Percentiles rank a stretch among this genome's conserved stretches.
phyloP scores from a whole-genome alignment of 2,329 filamentous ascomycete genomes.

The Fonsecaea nubica region DNA sequence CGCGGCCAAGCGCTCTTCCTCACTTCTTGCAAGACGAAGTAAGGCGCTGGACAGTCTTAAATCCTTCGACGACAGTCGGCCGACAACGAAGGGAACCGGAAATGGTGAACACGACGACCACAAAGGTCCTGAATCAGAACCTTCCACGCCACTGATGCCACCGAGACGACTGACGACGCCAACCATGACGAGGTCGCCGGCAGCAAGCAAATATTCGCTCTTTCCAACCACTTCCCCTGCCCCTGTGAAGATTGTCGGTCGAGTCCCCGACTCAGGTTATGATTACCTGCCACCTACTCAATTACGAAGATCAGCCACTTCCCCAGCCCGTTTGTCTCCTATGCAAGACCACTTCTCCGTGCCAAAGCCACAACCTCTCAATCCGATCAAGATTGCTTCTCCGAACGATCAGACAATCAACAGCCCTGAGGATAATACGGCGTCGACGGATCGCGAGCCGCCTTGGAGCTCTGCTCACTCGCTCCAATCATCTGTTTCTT shows the following conservation, averaged over 20 bases:
- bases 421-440: slow-evolving; percentile 37
- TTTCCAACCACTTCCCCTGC: slow-evolving; percentile 37
- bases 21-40: slow-evolving; percentile 36
- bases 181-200: slow-evolving; percentile 26
- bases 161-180: slow-evolving; percentile 31
- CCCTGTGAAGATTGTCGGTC: slow-evolving; percentile 21
- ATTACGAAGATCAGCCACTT: slow-evolving; percentile 35
- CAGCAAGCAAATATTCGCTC: slow-evolving; percentile 38
- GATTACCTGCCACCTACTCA: slow-evolving; percentile 3
- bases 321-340: slow-evolving; percentile 38
- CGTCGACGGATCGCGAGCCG: slow-evolving; percentile 30
- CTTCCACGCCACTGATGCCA: slow-evolving; percentile 26
- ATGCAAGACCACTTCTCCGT: slow-evolving; percentile 29
- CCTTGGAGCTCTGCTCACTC: slow-evolving; percentile 37
- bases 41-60: slow-evolving; percentile 35
- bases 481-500: slow-evolving; percentile 35
- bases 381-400: slow-evolving; percentile 19
- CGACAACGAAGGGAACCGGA: slow-evolving; percentile 16
- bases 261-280: slow-evolving; percentile 13
- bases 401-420: slow-evolving; percentile 18
- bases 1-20: slow-evolving; percentile 33
- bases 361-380: slow-evolving; percentile 28
- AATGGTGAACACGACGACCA: slow-evolving; percentile 5
- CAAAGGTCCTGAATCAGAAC: slow-evolving; percentile 14
- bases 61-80: slow-evolving; percentile 29